phyloP scores from a whole-genome alignment of 176 grass and related monocot species.

The Tillandsia leiboldiana region DNA sequence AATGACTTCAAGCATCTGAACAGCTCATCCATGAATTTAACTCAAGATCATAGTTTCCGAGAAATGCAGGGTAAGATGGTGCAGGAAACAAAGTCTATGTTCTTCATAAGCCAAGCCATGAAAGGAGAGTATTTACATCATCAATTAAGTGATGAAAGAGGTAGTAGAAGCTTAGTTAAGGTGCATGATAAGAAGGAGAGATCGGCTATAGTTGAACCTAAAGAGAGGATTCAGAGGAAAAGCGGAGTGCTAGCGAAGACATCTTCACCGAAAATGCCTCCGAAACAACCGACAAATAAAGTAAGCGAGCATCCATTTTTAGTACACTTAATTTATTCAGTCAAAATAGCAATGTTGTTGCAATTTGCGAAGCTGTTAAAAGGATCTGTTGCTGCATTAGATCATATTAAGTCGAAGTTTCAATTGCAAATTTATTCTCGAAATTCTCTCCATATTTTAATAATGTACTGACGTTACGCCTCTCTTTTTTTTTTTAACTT shows the following conservation, averaged over 20 bases:
- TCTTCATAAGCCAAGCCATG: constrained; percentile 93
- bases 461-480: neutral
- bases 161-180: constrained; percentile 18
- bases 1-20: neutral
- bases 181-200: constrained; percentile 9
- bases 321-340: neutral
- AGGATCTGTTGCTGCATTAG: neutral
- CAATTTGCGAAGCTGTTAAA: neutral
- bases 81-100: constrained; percentile 64
- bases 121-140: constrained; percentile 49
- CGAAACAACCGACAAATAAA: constrained; percentile 26
- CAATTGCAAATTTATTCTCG: no score
- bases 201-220: constrained; percentile 12
- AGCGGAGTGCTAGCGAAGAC: constrained; percentile 16
- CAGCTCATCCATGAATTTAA: neutral
- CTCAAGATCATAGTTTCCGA: neutral
- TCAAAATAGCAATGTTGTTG: neutral
- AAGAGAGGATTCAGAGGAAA: constrained; percentile 22
- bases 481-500: constrained; percentile 2
- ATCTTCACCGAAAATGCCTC: constrained; percentile 2
- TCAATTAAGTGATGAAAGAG: constrained; percentile 24
- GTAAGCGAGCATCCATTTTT: constrained; percentile 13
- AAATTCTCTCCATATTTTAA: no score
- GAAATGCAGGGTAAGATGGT: constrained; percentile 19
- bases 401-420: no score